Percentiles rank a stretch among this genome's conserved stretches.
These are phyloP conservation scores for Fraxinus anomala DNA, from an alignment of 257 asterid genomes.

Conservation along the genomic window DNA sequence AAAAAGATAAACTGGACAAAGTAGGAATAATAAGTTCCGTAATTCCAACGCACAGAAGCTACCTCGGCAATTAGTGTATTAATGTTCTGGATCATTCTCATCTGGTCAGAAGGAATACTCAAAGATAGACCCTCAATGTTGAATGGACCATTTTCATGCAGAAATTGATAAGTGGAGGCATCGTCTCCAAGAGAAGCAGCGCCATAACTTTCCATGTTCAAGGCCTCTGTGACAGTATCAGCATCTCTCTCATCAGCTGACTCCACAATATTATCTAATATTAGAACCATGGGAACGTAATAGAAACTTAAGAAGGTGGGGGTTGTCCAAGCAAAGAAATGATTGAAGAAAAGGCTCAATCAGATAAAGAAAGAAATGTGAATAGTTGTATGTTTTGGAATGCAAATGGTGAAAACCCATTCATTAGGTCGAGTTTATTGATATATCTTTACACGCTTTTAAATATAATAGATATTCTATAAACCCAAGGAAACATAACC, in stretches of 20 bases:
- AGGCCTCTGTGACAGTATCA: conserved; percentile 33
- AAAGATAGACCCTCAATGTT: conserved; percentile 49
- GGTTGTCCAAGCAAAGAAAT: neutral
- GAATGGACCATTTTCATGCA: conserved; percentile 49
- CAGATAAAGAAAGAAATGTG: neutral
- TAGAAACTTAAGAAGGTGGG: neutral
- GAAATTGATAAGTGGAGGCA: conserved; percentile 42
- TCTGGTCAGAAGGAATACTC: conserved; percentile 83
- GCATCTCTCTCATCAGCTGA: conserved; percentile 33
- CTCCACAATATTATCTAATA: conserved; percentile 24
- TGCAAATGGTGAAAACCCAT: neutral
- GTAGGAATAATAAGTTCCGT: conserved; percentile 22
- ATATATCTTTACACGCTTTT: neutral
- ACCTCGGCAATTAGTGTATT: conserved; percentile 84
- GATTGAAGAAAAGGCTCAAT: neutral
- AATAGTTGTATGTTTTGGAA: neutral
- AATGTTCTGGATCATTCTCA: conserved; percentile 76
- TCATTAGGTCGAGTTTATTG: neutral
- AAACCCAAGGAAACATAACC: neutral
- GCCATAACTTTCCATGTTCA: conserved; percentile 34
- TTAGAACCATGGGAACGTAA: conserved; percentile 27
- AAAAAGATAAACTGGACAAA: conserved; percentile 15
- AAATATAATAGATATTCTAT: neutral
- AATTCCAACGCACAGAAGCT: conserved; percentile 30
- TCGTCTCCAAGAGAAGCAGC: conserved; percentile 38